Base-by-base conservation (phyloP, 495 filamentous ascomycete genomes). In the Venustampulla echinocandica region DNA sequence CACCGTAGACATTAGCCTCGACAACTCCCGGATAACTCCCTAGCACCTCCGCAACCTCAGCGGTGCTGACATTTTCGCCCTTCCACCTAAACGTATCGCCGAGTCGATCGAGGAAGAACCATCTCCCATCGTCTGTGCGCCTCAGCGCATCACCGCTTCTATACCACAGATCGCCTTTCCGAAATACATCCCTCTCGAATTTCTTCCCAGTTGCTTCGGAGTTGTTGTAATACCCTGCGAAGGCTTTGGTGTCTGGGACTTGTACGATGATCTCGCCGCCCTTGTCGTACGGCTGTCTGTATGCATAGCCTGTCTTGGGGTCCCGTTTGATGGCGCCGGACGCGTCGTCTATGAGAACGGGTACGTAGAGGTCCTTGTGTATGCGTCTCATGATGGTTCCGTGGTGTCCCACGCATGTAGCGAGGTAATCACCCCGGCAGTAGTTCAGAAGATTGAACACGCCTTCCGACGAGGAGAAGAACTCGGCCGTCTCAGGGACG, bases 81-180 rank as follows among this genome's bases (percentile, higher is more conserved):
- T 90, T 90, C 85, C 85, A 90, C 3, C 85, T 71, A 64, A 81
- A 90, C 0, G 85, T 90, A 59, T 90, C 85, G 1, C 85, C 85
- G 0, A 89, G 65, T 17, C 69, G 72, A 60, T 92, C 86, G 18
- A 85, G 54, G 61, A 92, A 92, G 59, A 73, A 87, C 84, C 84
- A 88, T 11, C 81, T 67, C 0, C 86, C 86, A 44, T 90, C 84
- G 2, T 53, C 54, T 14, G 75, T 70, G 11, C 81, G 68, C 3
- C 81, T 63, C 23, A 89, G 59, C 4, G 84, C 80, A 61, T 92
- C 86, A 11, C 86, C 85, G 2, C 76, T 79, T 14, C 86, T 74
- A 59, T 85, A 90, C 52, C 75, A 92, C 3, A 82, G 56, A 62
- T 92, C 86, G 0, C 84, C 85, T 53, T 84, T 83, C 44, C 67